A percentile compares a stretch with the other conserved stretches of the same genome.
Evolutionary conservation across 345 rosid genomes (phyloP).

Genomic region (Sonneratia alba): DNA sequence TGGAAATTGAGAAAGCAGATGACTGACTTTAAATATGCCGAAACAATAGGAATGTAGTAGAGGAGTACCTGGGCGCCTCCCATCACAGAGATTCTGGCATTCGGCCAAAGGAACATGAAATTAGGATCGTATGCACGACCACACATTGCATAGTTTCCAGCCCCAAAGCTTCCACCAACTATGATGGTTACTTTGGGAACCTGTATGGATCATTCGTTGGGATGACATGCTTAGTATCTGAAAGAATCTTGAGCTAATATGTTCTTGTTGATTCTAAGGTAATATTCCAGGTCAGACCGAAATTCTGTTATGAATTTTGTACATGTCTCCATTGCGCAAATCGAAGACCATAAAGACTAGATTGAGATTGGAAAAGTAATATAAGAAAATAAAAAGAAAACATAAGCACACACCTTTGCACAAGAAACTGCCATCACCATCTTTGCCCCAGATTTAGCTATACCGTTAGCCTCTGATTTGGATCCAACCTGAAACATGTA

Average conservation of each 20-base stretch:
- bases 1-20: not conserved
- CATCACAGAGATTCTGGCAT: constrained; percentile 70
- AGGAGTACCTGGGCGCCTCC: constrained; percentile 58
- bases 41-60: not conserved
- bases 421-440: constrained; percentile 99
- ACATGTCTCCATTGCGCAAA: not conserved
- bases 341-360: not conserved
- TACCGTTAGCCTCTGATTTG: constrained; percentile 91
- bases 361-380: not conserved
- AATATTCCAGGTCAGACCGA: not conserved
- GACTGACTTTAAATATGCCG: not conserved
- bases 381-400: not conserved
- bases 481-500: constrained; percentile 58
- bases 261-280: not conserved
- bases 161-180: constrained; percentile 94
- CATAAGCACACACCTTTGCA: constrained; percentile 57
- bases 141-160: constrained; percentile 98
- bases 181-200: constrained; percentile 84
- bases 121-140: constrained; percentile 90
- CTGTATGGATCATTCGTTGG: constrained; percentile 19
- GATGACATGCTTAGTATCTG: not conserved
- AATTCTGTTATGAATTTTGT: not conserved
- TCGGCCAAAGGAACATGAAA: constrained; percentile 96
- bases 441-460: constrained; percentile 96
- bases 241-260: not conserved